Conservation (phyloP, 306 rosid genomes). For the Crotalaria pallida region DNA sequence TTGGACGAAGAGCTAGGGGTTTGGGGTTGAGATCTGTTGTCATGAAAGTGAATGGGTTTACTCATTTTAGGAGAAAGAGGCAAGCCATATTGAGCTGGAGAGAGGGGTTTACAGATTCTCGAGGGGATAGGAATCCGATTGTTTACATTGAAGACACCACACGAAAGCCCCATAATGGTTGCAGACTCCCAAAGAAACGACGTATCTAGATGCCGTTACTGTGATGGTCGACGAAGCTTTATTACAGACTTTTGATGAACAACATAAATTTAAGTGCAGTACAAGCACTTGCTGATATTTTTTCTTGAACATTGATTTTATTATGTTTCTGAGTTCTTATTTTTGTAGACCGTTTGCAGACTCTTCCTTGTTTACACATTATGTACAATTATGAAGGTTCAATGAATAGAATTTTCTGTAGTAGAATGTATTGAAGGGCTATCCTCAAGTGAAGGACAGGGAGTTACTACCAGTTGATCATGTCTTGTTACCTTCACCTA, state of each 20-base stretch:
- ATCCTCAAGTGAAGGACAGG: not conserved
- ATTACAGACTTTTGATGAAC: not conserved
- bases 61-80: constrained; percentile 65
- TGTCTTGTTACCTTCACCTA: not conserved
- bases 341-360: not conserved
- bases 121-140: constrained; percentile 44
- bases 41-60: constrained; percentile 71
- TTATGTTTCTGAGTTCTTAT: not conserved
- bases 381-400: constrained; percentile 8
- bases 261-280: not conserved
- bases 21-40: constrained; percentile 71
- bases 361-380: not conserved
- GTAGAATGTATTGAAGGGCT: constrained; percentile 3
- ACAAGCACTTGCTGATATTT: constrained; percentile 6
- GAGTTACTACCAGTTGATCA: not conserved
- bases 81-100: constrained; percentile 70
- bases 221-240: not conserved
- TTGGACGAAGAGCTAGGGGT: constrained; percentile 56
- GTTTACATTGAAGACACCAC: constrained; percentile 69
- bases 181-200: constrained; percentile 55
- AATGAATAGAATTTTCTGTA: constrained; percentile 6
- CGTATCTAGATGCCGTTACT: constrained; percentile 27
- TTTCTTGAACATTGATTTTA: not conserved
- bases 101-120: constrained; percentile 59
- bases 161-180: constrained; percentile 61